Conservation (phyloP, 371 early-diverging fungal genomes). For the Neoconidiobolus thromboides region DNA sequence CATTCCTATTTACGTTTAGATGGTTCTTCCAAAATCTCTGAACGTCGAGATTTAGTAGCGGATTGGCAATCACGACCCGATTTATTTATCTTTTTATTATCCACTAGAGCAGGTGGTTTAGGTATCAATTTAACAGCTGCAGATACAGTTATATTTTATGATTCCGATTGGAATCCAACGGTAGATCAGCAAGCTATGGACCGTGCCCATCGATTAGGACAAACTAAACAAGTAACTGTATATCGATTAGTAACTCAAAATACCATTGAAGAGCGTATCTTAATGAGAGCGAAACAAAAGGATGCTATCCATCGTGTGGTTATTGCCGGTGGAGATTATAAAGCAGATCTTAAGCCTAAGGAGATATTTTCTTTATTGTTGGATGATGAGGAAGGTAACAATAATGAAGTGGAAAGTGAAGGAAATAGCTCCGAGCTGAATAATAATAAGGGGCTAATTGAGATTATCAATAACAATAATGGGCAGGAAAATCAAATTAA, state of each 20-base stretch:
- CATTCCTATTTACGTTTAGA: conserved; percentile 89
- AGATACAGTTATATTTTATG: conserved; percentile 98
- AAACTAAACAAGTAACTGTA: conserved; percentile 89
- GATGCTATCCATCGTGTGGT: conserved; percentile 95
- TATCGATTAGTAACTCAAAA: conserved; percentile 79
- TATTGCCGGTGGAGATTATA: conserved; percentile 82
- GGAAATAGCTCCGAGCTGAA: too few relatives aligned
- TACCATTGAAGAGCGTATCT: conserved; percentile 82
- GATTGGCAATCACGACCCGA: conserved; percentile 84
- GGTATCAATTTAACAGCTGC: conserved; percentile 99
- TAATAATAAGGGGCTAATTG: too few relatives aligned
- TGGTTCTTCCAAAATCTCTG: conserved; percentile 81
- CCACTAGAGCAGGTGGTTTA: conserved; percentile 97
- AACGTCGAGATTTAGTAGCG: conserved; percentile 81
- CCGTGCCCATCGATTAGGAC: conserved; percentile 94
- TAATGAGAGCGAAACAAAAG: conserved; percentile 82
- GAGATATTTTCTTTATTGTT: conserved; percentile 73
- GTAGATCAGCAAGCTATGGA: conserved; percentile 98
- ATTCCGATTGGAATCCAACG: conserved; percentile 98
- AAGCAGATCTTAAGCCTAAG: conserved; percentile 63
- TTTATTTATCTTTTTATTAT: conserved; percentile 91
- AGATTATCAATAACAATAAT: too few relatives aligned
- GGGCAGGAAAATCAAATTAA: too few relatives aligned
- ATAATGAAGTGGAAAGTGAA: too few relatives aligned
- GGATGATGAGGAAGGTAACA: conserved; percentile 40